Percentiles rank a stretch among this genome's conserved stretches.
phyloP scores from a whole-genome alignment of 2,329 filamentous ascomycete species.

The Diaporthe sp. region DNA sequence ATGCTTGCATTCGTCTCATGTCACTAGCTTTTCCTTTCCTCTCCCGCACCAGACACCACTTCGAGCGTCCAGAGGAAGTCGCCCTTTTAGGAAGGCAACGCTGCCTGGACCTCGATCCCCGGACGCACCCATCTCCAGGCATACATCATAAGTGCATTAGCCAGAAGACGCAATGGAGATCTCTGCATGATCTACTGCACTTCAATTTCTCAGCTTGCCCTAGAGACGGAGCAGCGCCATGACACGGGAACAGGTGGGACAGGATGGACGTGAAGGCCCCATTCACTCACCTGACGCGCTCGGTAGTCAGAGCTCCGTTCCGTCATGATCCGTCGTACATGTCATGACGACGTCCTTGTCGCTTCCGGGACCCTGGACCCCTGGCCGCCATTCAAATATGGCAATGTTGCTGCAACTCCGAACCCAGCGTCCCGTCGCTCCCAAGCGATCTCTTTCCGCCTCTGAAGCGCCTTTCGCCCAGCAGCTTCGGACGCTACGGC shows the following conservation, averaged over 20 bases:
- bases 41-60: not conserved
- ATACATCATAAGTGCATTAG: constrained; percentile 23
- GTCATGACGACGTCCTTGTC: constrained; percentile 2
- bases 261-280: constrained; percentile 1
- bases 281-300: constrained; percentile 25
- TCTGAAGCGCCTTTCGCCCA: constrained; percentile 1
- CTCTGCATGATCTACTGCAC: constrained; percentile 22
- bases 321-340: constrained; percentile 25
- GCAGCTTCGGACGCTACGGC: constrained; percentile 6
- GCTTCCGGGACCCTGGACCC: not conserved
- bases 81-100: constrained; percentile 8
- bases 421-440: not conserved
- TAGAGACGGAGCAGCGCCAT: not conserved
- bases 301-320: constrained; percentile 24
- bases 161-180: constrained; percentile 28
- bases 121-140: constrained; percentile 5
- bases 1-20: not conserved
- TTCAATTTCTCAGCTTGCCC: constrained; percentile 18
- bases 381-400: constrained; percentile 16
- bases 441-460: constrained; percentile 26
- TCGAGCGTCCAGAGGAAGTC: not conserved
- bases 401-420: constrained; percentile 20
- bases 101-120: not conserved
- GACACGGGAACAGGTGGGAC: not conserved
- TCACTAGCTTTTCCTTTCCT: not conserved